Base-by-base conservation (phyloP, 2,329 filamentous ascomycete genomes). In the Cladosporium sp. region DNA sequence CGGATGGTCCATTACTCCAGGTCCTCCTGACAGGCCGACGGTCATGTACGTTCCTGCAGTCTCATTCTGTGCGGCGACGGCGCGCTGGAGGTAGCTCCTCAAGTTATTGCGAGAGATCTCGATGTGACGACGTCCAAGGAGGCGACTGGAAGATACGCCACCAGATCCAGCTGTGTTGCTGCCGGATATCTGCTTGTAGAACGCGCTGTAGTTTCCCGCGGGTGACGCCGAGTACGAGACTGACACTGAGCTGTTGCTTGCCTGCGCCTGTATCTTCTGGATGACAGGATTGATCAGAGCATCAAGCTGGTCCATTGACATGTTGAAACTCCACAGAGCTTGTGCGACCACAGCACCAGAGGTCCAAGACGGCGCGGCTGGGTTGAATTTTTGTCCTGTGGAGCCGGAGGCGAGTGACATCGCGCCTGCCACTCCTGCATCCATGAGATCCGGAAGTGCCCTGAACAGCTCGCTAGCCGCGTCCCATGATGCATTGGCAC, bases 61-160 rank as follows among this genome's bases (percentile, higher is more conserved):
- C n/a, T 48, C 44, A 38, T 57, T 58, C 43, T 62, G 52, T 4
- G 57, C 57, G 11, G 43, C 34, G 13, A 62, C 45, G 0, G 56
- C 52, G 3, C 45, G 47, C 18, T 58, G 50, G 11, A 60, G 43
- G 15, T 60, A 58, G 1, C 36, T 9, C 3, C 41, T 27, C 9
- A 63, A 39, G 1, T 54, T 20, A 2, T 32, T 11, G 15, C 19
- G 53, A 0, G 43, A 38, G 8, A 58, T 56, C 3, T 62, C 55
- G 0, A 61, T 51, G 43, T 70, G 66, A 9, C 61, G 53, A 1
- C 58, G 56, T 4, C 70, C 69, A 0, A 73, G 50, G 3, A 73
- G 57, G 9, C 69, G 66, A 30, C 64, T 68, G 7, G 65, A 64
- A 5, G 65, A 63, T 2, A 67, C 52, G 11, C 60, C 63, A 4